These are phyloP conservation scores for Malus orientalis DNA, from an alignment of 306 rosid genomes.

Conservation along the genomic window DNA sequence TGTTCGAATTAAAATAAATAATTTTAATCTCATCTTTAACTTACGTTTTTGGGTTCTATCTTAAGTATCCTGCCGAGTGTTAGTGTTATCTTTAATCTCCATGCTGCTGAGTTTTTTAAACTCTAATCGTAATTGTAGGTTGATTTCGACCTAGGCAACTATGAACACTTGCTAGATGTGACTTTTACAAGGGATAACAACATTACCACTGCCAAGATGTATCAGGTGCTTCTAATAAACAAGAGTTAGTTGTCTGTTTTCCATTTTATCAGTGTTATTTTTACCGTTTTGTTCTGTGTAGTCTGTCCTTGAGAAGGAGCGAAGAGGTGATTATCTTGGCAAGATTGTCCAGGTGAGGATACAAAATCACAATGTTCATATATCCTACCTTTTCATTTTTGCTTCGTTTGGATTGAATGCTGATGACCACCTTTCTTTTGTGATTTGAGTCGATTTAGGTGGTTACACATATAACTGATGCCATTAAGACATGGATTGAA, in stretches of 20 bases:
- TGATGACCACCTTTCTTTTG: constrained; percentile 4
- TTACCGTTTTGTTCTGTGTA: constrained; percentile 1
- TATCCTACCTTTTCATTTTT: constrained; percentile 5
- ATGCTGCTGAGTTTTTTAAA: background rate
- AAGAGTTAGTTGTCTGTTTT: background rate
- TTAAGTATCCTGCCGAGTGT: too few relatives aligned
- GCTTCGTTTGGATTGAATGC: background rate
- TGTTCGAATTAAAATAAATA: too few relatives aligned
- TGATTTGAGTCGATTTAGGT: constrained; percentile 47
- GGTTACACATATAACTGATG: constrained; percentile 95
- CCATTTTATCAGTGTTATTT: background rate
- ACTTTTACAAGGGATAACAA: constrained; percentile 81
- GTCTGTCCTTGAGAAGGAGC: constrained; percentile 96
- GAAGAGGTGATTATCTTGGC: constrained; percentile 93
- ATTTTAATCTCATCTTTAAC: too few relatives aligned
- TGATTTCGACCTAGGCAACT: constrained; percentile 96
- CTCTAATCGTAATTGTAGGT: constrained; percentile 40
- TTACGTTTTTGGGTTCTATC: too few relatives aligned
- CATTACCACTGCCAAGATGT: constrained; percentile 89
- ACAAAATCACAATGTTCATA: background rate
- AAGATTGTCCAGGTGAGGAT: constrained; percentile 79
- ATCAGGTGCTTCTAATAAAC: constrained; percentile 48
- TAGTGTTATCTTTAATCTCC: too few relatives aligned
- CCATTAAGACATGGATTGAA: constrained; percentile 73
- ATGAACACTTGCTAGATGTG: constrained; percentile 85